Percentiles rank a stretch among this genome's conserved stretches.
These are phyloP conservation scores for Aquilaria agallochum DNA, from an alignment of 441 rosid genomes.

Conservation along the genomic window DNA sequence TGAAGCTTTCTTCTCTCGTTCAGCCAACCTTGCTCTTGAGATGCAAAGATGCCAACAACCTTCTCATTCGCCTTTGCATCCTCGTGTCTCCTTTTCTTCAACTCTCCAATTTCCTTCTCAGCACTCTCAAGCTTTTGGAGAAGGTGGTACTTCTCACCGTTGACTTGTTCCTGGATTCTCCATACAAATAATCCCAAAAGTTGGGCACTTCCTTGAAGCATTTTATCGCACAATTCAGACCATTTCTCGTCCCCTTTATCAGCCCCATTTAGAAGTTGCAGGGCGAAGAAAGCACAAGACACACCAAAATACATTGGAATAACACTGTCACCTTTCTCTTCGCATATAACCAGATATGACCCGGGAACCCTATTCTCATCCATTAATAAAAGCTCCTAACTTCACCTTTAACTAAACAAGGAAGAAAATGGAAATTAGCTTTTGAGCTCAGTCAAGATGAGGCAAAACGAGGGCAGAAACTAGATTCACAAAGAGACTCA, in stretches of 20 bases:
- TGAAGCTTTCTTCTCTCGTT: constrained; percentile 53
- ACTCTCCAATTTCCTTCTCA: constrained; percentile 47
- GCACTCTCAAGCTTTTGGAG: constrained; percentile 46
- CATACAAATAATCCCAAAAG: constrained; percentile 65
- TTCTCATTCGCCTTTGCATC: constrained; percentile 95
- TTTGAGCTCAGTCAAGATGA: background rate
- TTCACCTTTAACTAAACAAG: constrained; percentile 22
- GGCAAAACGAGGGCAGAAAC: constrained; percentile 1
- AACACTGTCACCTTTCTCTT: constrained; percentile 33
- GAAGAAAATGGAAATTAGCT: background rate
- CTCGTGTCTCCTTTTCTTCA: constrained; percentile 62
- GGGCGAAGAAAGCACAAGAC: constrained; percentile 59
- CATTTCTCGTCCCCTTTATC: constrained; percentile 42
- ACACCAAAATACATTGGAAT: constrained; percentile 57
- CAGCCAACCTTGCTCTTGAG: constrained; percentile 84
- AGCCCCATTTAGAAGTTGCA: constrained; percentile 31
- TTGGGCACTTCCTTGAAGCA: constrained; percentile 65
- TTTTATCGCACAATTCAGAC: constrained; percentile 42
- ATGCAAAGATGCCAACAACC: constrained; percentile 76
- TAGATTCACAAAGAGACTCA: background rate
- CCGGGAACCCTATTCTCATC: constrained; percentile 30
- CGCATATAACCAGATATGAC: constrained; percentile 34
- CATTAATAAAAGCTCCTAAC: constrained; percentile 30
- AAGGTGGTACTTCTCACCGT: constrained; percentile 29
- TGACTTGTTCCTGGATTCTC: constrained; percentile 45